Evolutionary conservation across 2,329 filamentous ascomycete genomes (phyloP), one percentile per base, ranked within the genome.

Genomic region (Venturia oleaginea): DNA sequence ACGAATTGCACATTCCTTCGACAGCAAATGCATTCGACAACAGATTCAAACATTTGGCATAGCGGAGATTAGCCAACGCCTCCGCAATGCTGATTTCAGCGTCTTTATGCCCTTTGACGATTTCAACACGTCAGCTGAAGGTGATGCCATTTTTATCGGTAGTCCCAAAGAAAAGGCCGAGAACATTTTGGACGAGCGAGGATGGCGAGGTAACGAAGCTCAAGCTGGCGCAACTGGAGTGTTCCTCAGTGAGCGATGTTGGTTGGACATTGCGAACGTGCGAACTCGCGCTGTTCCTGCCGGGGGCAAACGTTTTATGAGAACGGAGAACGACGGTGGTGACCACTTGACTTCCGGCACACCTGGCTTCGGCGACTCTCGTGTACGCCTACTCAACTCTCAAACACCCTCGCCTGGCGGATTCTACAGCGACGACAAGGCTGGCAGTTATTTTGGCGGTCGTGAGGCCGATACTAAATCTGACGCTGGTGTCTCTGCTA

Each of bases 1-100:
- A 63, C 87, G 94, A 61, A 99, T 99, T 69, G 93, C 94, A 67
- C 99, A 99, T 70, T 94, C 99, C 72, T 99, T 97, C 70, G 94
- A 99, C 76, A 97, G 92, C 83, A 97, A 97, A 76, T 99, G 94
- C 73, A 94, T 99, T 27, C 87, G 94, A 4, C 90, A 90, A 13
- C 94, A 99, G 73, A 84, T 99, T 1, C 93, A 97, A 73, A 96
- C 92, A 0, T 91, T 97, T 69, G 94, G 94, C 38, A 96, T 99
- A 71, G 92, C 92, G 0, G 94, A 99, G 73, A 97, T 99, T 75
- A 96, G 92, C 73, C 92, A 97, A 73, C 85, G 94, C 24, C 82
- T 99, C 46, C 86, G 92, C 61, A 93, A 93, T 64, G 93, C 93
- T 0, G 94, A 99, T 75, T 97, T 97, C 78, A 96, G 90, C 72